Percentiles rank a stretch among this genome's conserved stretches.
These are phyloP conservation scores for Neurospora terricola DNA, from an alignment of 495 filamentous ascomycete species.

Conservation along the genomic window DNA sequence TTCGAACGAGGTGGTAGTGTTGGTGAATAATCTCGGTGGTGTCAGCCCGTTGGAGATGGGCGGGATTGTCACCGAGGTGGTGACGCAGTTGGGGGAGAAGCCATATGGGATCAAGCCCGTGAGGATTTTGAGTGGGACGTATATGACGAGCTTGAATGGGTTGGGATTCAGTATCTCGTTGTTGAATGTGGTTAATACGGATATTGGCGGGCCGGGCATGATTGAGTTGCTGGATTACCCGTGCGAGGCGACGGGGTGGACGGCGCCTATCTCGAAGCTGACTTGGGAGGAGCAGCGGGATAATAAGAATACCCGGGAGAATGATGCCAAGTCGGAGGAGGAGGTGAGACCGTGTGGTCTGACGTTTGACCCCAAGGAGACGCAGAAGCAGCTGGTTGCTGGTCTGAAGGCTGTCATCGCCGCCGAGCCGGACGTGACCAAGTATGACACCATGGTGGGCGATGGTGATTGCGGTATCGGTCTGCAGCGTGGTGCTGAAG, in stretches of 20 bases:
- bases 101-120: conserved; percentile 64
- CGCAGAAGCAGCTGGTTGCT: conserved; percentile 51
- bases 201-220: conserved; percentile 70
- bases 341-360: conserved; percentile 57
- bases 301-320: conserved; percentile 33
- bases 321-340: conserved; percentile 30
- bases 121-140: conserved; percentile 55
- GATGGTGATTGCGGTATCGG: conserved; percentile 95
- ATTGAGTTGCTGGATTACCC: conserved; percentile 80
- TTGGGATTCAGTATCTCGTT: conserved; percentile 85
- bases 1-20: conserved; percentile 55
- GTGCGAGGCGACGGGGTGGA: conserved; percentile 78
- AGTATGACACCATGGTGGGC: conserved; percentile 84
- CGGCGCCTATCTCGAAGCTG: conserved; percentile 55
- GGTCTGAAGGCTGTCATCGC: conserved; percentile 63
- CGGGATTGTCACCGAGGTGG: conserved; percentile 79
- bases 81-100: conserved; percentile 55
- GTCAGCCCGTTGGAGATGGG: conserved; percentile 82
- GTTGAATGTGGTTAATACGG: conserved; percentile 70
- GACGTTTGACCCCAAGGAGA: conserved; percentile 37
- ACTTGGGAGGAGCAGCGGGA: conserved; percentile 43
- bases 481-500: conserved; percentile 80
- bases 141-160: conserved; percentile 85
- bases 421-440: conserved; percentile 76
- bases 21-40: conserved; percentile 93